Percentiles rank a stretch among this genome's conserved stretches.
Evolutionary conservation across 2,329 filamentous ascomycete genomes (phyloP).

Genomic region (Grosmannia serpens): DNA sequence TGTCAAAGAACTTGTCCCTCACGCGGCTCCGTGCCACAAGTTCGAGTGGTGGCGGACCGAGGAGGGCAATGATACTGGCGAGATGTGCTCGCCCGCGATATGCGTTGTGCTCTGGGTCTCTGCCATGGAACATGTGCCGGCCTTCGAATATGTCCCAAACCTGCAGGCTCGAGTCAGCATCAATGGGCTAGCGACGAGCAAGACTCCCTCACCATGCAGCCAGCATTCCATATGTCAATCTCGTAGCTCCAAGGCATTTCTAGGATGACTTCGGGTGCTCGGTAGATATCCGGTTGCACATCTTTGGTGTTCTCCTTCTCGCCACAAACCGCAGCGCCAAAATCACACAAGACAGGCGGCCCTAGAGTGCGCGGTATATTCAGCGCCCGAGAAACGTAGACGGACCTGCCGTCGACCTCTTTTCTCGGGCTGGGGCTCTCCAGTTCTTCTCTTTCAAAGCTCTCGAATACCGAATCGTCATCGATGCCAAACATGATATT

Average conservation of each 20-base stretch:
- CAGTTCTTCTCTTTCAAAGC: background rate
- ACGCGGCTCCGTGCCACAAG: background rate
- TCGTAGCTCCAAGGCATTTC: background rate
- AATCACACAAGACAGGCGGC: background rate
- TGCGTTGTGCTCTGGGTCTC: background rate
- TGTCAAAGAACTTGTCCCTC: background rate
- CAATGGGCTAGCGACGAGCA: no score
- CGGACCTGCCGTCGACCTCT: background rate
- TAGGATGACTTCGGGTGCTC: background rate
- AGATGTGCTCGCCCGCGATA: background rate
- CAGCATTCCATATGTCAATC: conserved; percentile 1
- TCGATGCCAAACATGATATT: background rate
- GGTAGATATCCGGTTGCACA: background rate
- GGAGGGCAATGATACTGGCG: background rate
- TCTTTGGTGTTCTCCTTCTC: background rate
- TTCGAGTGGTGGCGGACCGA: background rate
- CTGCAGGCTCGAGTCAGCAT: background rate
- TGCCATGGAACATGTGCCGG: background rate
- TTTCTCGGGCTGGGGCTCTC: background rate
- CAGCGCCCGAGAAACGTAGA: background rate
- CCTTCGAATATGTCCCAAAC: background rate
- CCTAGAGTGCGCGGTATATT: background rate
- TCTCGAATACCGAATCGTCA: background rate
- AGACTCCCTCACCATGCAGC: background rate
- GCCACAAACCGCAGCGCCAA: background rate